Evolutionary conservation across 345 rosid genomes (phyloP).

Genomic region (Theobroma cacao): DNA sequence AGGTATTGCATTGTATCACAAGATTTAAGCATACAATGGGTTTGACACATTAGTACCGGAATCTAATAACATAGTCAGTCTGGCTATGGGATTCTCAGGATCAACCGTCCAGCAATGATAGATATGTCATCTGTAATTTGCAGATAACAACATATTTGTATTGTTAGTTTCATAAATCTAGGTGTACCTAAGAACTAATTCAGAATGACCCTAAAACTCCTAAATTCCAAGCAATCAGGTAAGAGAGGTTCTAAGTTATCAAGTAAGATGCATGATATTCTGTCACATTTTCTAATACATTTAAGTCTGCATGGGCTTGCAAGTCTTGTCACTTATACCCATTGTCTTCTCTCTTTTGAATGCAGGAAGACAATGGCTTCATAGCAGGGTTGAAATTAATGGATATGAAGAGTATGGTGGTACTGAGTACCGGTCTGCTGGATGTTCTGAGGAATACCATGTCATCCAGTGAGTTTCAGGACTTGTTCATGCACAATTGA

Average conservation of each 20-base stretch:
- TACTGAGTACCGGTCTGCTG: conserved; percentile 82
- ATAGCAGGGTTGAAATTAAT: conserved; percentile 68
- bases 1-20: conserved; percentile 41
- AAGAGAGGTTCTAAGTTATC: background rate
- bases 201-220: too few species aligned
- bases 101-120: background rate
- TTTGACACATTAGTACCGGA: background rate
- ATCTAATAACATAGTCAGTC: background rate
- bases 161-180: background rate
- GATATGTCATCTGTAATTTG: background rate
- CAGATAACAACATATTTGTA: background rate
- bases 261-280: background rate
- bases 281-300: background rate
- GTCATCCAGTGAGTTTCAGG: conserved; percentile 60
- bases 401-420: conserved; percentile 94
- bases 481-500: background rate
- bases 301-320: background rate
- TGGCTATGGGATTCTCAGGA: background rate
- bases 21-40: background rate
- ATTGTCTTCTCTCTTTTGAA: background rate
- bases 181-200: too few species aligned
- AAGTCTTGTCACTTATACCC: background rate
- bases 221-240: too few species aligned
- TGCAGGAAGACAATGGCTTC: conserved; percentile 88
- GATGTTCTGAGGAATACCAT: conserved; percentile 78